phyloP scores from a whole-genome alignment of 768 basidiomycete genomes.

The Psilocybe sp. region DNA sequence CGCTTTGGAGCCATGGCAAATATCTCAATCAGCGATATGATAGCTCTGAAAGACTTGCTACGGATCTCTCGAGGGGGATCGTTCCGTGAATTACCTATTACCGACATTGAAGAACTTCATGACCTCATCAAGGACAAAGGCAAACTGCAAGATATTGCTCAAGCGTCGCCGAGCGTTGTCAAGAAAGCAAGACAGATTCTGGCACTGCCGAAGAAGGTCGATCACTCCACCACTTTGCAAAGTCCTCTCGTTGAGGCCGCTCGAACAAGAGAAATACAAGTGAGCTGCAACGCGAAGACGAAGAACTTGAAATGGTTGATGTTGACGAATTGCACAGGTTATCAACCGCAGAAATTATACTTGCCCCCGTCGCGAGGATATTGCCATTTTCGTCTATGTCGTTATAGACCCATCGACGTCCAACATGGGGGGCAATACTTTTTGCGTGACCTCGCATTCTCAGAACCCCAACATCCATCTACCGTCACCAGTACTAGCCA shows the following conservation, averaged over 20 bases:
- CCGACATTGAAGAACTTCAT: slow-evolving; percentile 51
- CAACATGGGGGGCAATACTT: slow-evolving; percentile 28
- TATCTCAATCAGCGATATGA: slow-evolving; percentile 44
- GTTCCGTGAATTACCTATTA: slow-evolving; percentile 15
- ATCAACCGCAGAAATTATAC: slow-evolving; percentile 42
- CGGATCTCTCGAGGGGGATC: slow-evolving; percentile 15
- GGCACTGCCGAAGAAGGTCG: slow-evolving; percentile 26
- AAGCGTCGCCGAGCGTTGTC: slow-evolving; percentile 31
- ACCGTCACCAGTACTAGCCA: slow-evolving; percentile 21
- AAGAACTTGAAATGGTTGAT: neutral
- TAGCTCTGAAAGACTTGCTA: slow-evolving; percentile 35
- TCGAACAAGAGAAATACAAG: slow-evolving; percentile 30
- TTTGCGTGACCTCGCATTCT: slow-evolving; percentile 33
- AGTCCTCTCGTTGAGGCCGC: slow-evolving; percentile 42
- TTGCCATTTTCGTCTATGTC: slow-evolving; percentile 41
- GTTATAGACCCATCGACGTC: slow-evolving; percentile 38
- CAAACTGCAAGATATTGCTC: slow-evolving; percentile 27
- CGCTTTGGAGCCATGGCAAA: slow-evolving; percentile 45
- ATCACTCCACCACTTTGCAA: slow-evolving; percentile 3
- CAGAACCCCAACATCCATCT: slow-evolving; percentile 9
- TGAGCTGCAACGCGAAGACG: slow-evolving; percentile 10
- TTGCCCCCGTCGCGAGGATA: slow-evolving; percentile 42
- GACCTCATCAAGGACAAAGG: slow-evolving; percentile 25
- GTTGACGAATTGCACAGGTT: slow-evolving; percentile 23
- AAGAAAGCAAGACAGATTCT: slow-evolving; percentile 40